phyloP scores from a whole-genome alignment of 2,329 filamentous ascomycete genomes.

The Calonectria naviculata region DNA sequence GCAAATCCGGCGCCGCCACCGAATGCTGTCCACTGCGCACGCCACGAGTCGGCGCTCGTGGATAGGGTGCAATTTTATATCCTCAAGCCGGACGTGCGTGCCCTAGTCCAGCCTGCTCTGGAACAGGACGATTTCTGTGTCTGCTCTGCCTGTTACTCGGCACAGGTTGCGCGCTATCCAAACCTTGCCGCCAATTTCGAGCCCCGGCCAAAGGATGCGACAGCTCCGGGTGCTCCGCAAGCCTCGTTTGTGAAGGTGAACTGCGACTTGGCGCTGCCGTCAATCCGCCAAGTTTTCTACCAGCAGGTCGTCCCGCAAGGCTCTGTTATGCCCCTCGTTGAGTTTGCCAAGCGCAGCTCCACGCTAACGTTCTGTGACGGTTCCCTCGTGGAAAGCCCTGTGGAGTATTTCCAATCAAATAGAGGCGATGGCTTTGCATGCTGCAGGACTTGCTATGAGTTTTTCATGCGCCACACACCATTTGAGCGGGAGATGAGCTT shows the following conservation, averaged over 20 bases:
- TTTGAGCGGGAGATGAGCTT: neutral
- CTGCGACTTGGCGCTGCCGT: conserved; percentile 4
- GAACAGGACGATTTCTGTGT: neutral
- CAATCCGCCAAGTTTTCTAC: neutral
- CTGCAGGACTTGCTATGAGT: conserved; percentile 7
- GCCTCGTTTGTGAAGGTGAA: neutral
- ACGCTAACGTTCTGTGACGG: neutral
- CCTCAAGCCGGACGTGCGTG: neutral
- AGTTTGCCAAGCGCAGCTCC: neutral
- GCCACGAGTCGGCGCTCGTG: neutral
- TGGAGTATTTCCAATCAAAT: neutral
- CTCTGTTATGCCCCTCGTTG: neutral
- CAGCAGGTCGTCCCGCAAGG: neutral
- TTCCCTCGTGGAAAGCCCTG: neutral
- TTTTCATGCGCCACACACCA: conserved; percentile 5
- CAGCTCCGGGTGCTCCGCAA: neutral
- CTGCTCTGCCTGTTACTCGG: neutral
- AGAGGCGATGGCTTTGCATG: conserved; percentile 8
- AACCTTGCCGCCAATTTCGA: neutral
- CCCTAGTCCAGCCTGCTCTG: neutral
- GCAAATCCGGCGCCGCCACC: neutral
- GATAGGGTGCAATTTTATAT: conserved; percentile 9
- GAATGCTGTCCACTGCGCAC: neutral
- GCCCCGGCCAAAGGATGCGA: neutral
- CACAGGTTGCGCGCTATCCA: neutral